Evolutionary conservation across 73 alveolate species (phyloP), one percentile per base, ranked within the genome.

Genomic region (Paramecium primaurelia): DNA sequence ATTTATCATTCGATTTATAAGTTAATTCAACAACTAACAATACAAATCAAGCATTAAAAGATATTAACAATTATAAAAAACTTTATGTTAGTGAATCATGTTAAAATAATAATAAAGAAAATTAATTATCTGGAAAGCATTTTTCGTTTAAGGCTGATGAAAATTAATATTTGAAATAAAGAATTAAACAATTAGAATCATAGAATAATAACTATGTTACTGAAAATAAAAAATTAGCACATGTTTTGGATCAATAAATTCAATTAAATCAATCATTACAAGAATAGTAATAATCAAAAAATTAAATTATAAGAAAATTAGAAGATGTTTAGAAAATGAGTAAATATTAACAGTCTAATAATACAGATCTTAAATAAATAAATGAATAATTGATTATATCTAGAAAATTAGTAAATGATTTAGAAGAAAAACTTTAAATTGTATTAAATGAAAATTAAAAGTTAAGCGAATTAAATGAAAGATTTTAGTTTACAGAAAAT

Each of bases 161-260:
- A 73, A 40, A 8, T 34, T 38, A 73, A 73, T 73, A 34, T 73
- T 20, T 73, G 59, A 37, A 73, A 73, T 37, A 73, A 9, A 73
- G 87, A 73, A 40, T 73, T 30, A 20, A 32, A 37, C 34, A 73
- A 73, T 40, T 73, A 73, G 87, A 73, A 37, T 36, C 37, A 36
- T 40, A 73, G 32, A 73, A 73, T 38, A 73, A 73, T 11, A 73
- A 37, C 12, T 73, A 73, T 40, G 47, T 73, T 1, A 2, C 16
- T 37, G 87, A 73, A 73, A 73, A 73, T 40, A 73, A 73, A 20
- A 73, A 73, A 38, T 73, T 73, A 14, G 87, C 87, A 16, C 87
- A 73, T 37, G 59, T 73, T 34, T 40, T 73, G 18, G 87, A 73
- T 73, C 10, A 73, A 73, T 73, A 73, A 20, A 73, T 73, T 73